A percentile compares a stretch with the other conserved stretches of the same genome.
phyloP scores from a whole-genome alignment of 805 yeast genomes.

The Nadsonia fulvescens region DNA sequence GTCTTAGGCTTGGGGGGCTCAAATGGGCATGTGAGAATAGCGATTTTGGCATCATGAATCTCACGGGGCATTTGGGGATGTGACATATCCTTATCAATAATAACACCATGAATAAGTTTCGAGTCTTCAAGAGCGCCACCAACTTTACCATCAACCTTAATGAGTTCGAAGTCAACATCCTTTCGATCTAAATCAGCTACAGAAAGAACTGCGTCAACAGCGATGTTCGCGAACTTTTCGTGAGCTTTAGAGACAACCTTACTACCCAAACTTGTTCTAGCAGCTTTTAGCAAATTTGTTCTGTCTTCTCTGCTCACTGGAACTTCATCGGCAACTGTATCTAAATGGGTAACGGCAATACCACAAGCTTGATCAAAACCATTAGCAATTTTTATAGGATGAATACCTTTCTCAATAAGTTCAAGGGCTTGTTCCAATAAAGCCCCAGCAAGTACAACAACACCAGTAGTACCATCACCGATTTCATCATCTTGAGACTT shows the following conservation, averaged over 20 bases:
- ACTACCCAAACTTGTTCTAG: conserved; percentile 86
- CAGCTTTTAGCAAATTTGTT: conserved; percentile 60
- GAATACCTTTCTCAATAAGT: conserved; percentile 90
- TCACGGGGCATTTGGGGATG: conserved; percentile 95
- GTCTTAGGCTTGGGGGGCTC: conserved; percentile 99
- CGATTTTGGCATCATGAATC: conserved; percentile 66
- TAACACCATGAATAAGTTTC: conserved; percentile 71
- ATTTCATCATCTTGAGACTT: conserved; percentile 95
- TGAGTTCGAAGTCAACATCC: conserved; percentile 93
- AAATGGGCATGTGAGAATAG: conserved; percentile 93
- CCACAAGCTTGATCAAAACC: conserved; percentile 96
- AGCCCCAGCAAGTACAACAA: conserved; percentile 90
- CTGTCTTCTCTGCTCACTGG: conserved; percentile 28
- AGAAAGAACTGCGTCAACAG: conserved; percentile 84
- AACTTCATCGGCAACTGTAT: conserved; percentile 53
- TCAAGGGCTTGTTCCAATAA: conserved; percentile 86
- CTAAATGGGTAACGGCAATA: conserved; percentile 65
- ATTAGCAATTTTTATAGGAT: conserved; percentile 90
- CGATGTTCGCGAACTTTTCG: conserved; percentile 88
- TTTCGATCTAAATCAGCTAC: conserved; percentile 85
- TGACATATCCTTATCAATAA: conserved; percentile 89
- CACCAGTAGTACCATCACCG: conserved; percentile 99
- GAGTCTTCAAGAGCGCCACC: conserved; percentile 90
- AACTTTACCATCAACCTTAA: conserved; percentile 86
- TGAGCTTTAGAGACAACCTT: conserved; percentile 89